Percentiles rank a stretch among this genome's conserved stretches.
phyloP scores from a whole-genome alignment of 1,139 yeast species.

The Debaryomyces nepalensis region DNA sequence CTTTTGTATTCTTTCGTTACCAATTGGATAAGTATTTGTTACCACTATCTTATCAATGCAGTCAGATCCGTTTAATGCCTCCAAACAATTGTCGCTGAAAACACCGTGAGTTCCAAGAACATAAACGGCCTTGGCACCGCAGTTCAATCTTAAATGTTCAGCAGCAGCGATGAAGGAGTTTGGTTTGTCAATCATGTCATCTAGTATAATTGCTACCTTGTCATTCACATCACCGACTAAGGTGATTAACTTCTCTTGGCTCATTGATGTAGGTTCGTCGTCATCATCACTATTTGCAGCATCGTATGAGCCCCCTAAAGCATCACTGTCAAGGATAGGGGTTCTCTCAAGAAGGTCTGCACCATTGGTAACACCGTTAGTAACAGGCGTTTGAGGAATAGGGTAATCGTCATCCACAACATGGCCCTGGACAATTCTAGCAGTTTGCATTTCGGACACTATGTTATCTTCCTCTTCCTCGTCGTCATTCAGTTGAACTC shows the following conservation, averaged over 20 bases:
- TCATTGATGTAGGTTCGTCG: conserved; percentile 70
- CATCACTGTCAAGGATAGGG: conserved; percentile 48
- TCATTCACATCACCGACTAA: conserved; percentile 94
- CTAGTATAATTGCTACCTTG: conserved; percentile 90
- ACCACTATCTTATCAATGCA: conserved; percentile 90
- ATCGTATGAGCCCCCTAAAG: conserved; percentile 84
- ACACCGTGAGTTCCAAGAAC: conserved; percentile 96
- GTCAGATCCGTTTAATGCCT: conserved; percentile 72
- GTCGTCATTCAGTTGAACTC: conserved; percentile 39
- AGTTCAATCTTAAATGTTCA: conserved; percentile 89
- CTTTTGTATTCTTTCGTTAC: conserved; percentile 57
- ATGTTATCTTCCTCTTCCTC: conserved; percentile 70
- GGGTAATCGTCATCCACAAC: conserved; percentile 88
- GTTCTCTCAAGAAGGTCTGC: conserved; percentile 18
- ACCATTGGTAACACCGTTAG: conserved; percentile 17
- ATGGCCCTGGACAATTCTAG: conserved; percentile 95
- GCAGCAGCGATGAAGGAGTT: conserved; percentile 95
- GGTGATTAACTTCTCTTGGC: conserved; percentile 88
- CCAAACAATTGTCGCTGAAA: conserved; percentile 85
- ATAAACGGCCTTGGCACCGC: conserved; percentile 92
- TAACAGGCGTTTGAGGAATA: conserved; percentile 18
- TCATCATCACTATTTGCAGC: conserved; percentile 79
- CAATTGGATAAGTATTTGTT: conserved; percentile 93
- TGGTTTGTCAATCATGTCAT: conserved; percentile 97
- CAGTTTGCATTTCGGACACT: conserved; percentile 89